Base-by-base conservation (phyloP, 2,329 filamentous ascomycete species). In the Exophiala viscosa region DNA sequence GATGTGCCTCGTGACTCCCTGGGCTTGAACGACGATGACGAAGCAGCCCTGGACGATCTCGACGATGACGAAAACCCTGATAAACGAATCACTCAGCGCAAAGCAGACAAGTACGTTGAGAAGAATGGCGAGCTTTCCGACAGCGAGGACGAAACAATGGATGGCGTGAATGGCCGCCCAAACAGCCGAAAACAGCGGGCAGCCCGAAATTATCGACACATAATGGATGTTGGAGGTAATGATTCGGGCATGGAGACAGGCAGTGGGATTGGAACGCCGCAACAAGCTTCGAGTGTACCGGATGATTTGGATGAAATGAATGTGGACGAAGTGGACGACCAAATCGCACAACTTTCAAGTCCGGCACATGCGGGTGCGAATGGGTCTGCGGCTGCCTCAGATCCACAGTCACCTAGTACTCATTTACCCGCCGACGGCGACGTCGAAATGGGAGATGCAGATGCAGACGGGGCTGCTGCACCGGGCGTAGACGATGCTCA, bases 31-130 rank as follows among this genome's bases (percentile, higher is more conserved):
- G 83, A 85, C 17, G 84, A 87, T 54, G 79, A 79, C 31, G 84
- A 87, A 64, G 83, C 80, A 15, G 76, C 80, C 33, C 72, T 85
- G 36, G 83, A 86, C 55, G 84, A 87, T 60, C 67, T 88, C 1
- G 91, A 97, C 58, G 88, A 90, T 48, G 91, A 96, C 59, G 82
- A 88, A 62, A 90, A 93, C 67, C 86, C 88, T 62, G 92, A 97
- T 66, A 81, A 81, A 50, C 86, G 92, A 20, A 84, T 86, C 70
- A 95, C 90, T 0, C 82, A 93, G 68, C 85, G 88, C 33, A 82
- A 85, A 58, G 90, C 88, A 77, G 92, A 97, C 59, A 85, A 90
- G 69, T 84, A 81, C 44, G 80, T 90, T 20, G 81, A 84, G 48
- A 83, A 88, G 52, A 83, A 88, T 6, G 88, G 87, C 62, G 92